Evolutionary conservation across 495 filamentous ascomycete genomes (phyloP), one percentile per base, ranked within the genome.

Genomic region (Talaromyces nanjingensis): DNA sequence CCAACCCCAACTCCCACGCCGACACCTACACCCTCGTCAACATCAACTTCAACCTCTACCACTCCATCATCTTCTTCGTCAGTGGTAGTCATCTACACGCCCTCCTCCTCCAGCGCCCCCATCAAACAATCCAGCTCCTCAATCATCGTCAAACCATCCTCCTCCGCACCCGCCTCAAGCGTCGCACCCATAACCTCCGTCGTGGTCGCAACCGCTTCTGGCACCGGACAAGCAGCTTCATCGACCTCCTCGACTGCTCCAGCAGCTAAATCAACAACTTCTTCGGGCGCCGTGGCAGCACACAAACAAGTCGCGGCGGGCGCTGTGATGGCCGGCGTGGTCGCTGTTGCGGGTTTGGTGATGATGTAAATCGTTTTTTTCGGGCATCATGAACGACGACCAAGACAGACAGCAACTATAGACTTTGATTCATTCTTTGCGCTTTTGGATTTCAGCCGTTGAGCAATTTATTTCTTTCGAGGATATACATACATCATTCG

Each of bases 301-400:
- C 6, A 56, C 18, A 65, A 69, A 61, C 71, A 79, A 65, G 25
- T 73, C 42, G 69, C 73, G 18, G 75, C 74, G 53, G 67, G 55
- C 27, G 47, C 68, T 5, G 64, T 77, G 49, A 67, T 73, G 24
- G 79, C 70, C 27, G 80, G 74, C 71, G 71, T 74, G 6, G 63
- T 78, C 60, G 79, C 76, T 53, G 71, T 76, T 60, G 81, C 78
- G 45, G 78, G 77, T 39, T 60, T 82, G 49, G 62, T 77, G 56
- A 65, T 82, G 70, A 71, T 80, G 31, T 83, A 77, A 74, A 60
- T 39, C 59, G 12, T 62, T 52, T 24, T 29, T 9, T 34, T 33
- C n/a, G 5, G 55, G 9, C 25, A 9, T 20, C 4, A 58, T 16
- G 33, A 39, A 39, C 22, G n/a, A 45, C 9, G 18, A 63, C 14